Conservation (phyloP, 306 rosid genomes). For the Prunus dulcis region DNA sequence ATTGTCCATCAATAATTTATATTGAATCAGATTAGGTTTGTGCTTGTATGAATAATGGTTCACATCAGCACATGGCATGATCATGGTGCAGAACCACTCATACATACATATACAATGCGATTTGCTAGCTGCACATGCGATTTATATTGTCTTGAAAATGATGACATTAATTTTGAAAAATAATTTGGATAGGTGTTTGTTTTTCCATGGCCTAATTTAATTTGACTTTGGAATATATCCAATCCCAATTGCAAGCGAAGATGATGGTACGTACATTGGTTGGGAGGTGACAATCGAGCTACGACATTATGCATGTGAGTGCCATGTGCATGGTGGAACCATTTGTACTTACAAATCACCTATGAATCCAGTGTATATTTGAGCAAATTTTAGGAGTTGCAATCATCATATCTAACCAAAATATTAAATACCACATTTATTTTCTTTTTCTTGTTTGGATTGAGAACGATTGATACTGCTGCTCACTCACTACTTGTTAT, state of each 20-base stretch:
- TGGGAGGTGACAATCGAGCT: conserved; percentile 31
- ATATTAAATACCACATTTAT: neutral
- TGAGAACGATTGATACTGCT: neutral
- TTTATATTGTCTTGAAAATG: neutral
- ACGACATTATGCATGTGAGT: conserved; percentile 31
- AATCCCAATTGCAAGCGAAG: conserved; percentile 9
- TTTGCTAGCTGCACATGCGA: neutral
- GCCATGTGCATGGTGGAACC: conserved; percentile 45
- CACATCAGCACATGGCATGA: conserved; percentile 17
- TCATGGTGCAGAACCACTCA: neutral
- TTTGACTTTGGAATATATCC: conserved; percentile 23
- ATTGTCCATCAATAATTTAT: neutral
- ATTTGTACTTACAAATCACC: neutral
- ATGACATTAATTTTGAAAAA: neutral
- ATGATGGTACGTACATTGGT: conserved; percentile 18
- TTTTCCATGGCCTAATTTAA: neutral
- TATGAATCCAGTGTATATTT: neutral
- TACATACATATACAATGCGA: neutral
- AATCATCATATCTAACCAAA: neutral
- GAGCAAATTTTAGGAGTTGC: neutral
- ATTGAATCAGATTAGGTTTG: too few relatives aligned
- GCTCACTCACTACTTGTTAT: neutral
- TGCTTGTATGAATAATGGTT: neutral
- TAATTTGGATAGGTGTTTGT: neutral
- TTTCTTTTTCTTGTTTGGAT: neutral